Evolutionary conservation across 225 moss, liverwort and hornwort genomes (phyloP).

Genomic region (Polytrichum commune): DNA sequence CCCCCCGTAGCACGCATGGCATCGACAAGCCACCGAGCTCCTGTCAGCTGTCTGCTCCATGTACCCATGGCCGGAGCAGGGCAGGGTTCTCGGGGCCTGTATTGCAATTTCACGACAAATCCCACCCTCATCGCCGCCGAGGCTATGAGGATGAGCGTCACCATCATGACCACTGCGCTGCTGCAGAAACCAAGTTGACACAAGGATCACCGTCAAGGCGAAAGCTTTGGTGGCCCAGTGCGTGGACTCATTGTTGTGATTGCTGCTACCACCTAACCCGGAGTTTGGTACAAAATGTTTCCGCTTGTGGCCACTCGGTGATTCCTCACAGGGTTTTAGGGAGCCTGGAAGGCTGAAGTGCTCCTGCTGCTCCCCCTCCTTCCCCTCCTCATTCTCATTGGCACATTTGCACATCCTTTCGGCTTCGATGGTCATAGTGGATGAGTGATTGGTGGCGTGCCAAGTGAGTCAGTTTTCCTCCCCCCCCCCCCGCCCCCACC

Average conservation of each 20-base stretch:
- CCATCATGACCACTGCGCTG: background rate
- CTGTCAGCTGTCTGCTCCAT: slow-evolving; percentile 31
- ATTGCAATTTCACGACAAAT: slow-evolving; percentile 23
- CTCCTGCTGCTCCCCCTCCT: slow-evolving; percentile 10
- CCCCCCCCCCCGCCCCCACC: too few species aligned
- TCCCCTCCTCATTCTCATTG: slow-evolving; percentile 14
- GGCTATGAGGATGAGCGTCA: slow-evolving; percentile 9
- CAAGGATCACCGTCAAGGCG: slow-evolving; percentile 46
- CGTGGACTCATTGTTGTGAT: slow-evolving; percentile 23
- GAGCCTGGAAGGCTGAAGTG: slow-evolving; percentile 27
- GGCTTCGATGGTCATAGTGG: slow-evolving; percentile 39
- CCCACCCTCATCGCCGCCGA: slow-evolving; percentile 12
- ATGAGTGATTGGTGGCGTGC: background rate
- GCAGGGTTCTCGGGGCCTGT: slow-evolving; percentile 26
- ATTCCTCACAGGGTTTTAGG: slow-evolving; percentile 36
- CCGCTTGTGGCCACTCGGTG: slow-evolving; percentile 25
- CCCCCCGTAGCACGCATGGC: slow-evolving; percentile 78
- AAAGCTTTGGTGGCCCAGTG: slow-evolving; percentile 55
- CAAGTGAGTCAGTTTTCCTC: too few species aligned
- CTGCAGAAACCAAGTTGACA: slow-evolving; percentile 47
- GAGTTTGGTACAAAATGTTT: slow-evolving; percentile 50
- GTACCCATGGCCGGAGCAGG: slow-evolving; percentile 84
- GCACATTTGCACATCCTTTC: slow-evolving; percentile 39
- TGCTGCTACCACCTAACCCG: slow-evolving; percentile 13
- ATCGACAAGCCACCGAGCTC: slow-evolving; percentile 48